Base-by-base conservation (phyloP, 75 land plant species). In the Adiantum capillusveneris region DNA sequence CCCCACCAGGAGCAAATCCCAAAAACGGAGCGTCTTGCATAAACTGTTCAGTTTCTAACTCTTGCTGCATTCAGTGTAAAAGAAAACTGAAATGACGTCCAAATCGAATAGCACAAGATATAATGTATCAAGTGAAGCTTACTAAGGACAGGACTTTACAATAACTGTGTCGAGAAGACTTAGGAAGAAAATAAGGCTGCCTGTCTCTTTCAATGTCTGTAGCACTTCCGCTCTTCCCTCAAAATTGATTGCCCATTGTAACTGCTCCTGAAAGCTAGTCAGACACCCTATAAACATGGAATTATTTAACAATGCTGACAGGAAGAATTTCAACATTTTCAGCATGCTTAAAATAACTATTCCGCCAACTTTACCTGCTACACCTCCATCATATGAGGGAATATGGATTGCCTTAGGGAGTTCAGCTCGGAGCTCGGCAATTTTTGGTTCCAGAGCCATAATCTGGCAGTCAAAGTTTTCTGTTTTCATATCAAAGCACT, bases 21-120 rank as follows among this genome's bases (percentile, higher is more conserved):
- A 90, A 72, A 91, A 92, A 95, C 14, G 97, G 97, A 25, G 90
- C 97, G 25, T 76, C 77, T 66, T 95, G 99, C 82, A 95, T 78
- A 73, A 86, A 86, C 44, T 86, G 85, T 18, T 55, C 62, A 1
- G 88, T 86, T 48, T 90, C 97, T 2, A 74, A 63, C 68, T 84
- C 82, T 81, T 83, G 87, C 99, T 95, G 81, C 70, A 25, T 27
- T 58, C 36, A 27, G 2, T 19, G 6, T 9, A 34, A 34, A 34
- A 9, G 37, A 34, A 34, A 34, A 44, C 19, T 16, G 26, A 19
- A 29, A 31, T n/a, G n/a, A n/a, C n/a, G n/a, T n/a, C 9, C 43
- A 41, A 41, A 9, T 41, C 43, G 14, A 14, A 41, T 14, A 41
- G 9, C 43, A 41, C 43, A 41, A 9, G 14, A 41, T 41, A 9